These are phyloP conservation scores for Penicillium cinerascens DNA, from an alignment of 495 filamentous ascomycete genomes.

Conservation along the genomic window DNA sequence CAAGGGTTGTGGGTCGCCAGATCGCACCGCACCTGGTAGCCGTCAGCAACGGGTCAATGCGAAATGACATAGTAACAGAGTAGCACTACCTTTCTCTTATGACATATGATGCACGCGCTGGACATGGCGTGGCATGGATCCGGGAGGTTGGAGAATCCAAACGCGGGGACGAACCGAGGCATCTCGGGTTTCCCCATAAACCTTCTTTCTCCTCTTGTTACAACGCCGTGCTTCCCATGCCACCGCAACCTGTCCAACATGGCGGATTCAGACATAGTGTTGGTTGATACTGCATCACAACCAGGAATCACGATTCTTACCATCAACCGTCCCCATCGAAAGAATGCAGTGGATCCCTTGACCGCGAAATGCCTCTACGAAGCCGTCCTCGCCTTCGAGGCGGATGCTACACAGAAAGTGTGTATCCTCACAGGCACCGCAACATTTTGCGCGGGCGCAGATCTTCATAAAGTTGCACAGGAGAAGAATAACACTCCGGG, in stretches of 20 bases:
- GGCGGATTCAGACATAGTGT: slow-evolving; percentile 1
- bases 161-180: slow-evolving; percentile 22
- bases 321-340: slow-evolving; percentile 38
- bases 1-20: slow-evolving; percentile 28
- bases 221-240: not conserved
- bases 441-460: slow-evolving; percentile 46
- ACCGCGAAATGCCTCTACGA: slow-evolving; percentile 39
- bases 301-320: slow-evolving; percentile 42
- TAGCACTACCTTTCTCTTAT: slow-evolving; percentile 25
- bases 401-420: slow-evolving; percentile 42
- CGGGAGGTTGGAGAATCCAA: slow-evolving; percentile 13
- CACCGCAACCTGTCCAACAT: slow-evolving; percentile 6
- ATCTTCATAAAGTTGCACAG: slow-evolving; percentile 37
- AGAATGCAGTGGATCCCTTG: slow-evolving; percentile 38
- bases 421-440: slow-evolving; percentile 37
- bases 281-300: slow-evolving; percentile 13
- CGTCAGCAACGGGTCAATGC: not conserved
- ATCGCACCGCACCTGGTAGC: slow-evolving; percentile 25
- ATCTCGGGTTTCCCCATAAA: slow-evolving; percentile 3
- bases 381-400: slow-evolving; percentile 41
- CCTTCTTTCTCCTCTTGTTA: not conserved
- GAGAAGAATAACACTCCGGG: slow-evolving; percentile 1
- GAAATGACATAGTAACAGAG: too few species aligned
- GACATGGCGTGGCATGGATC: slow-evolving; percentile 18
- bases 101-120: slow-evolving; percentile 29